Evolutionary conservation across 352 stramenopile species (phyloP).

Genomic region (Aphanomyces euteiches): DNA sequence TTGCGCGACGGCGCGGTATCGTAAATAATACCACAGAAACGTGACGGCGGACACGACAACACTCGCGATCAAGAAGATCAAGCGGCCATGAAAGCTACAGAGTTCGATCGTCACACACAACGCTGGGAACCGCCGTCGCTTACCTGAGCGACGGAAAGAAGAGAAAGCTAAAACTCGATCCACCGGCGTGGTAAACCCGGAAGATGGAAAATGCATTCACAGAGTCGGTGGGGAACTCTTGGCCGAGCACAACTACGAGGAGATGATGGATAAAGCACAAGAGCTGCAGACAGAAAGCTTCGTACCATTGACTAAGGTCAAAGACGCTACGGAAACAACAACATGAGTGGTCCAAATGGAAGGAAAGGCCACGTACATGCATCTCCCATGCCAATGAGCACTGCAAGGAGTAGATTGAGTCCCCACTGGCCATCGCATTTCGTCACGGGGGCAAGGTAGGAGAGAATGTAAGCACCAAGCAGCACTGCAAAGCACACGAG

Average conservation of each 20-base stretch:
- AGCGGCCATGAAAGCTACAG: constrained; percentile 16
- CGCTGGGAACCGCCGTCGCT: not conserved
- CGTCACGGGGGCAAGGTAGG: not conserved
- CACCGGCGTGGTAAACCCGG: constrained; percentile 21
- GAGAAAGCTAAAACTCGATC: constrained; percentile 17
- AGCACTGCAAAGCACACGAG: constrained; percentile 17
- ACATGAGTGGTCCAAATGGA: not conserved
- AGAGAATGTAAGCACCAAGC: constrained; percentile 19
- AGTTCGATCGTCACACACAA: not conserved
- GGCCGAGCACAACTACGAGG: constrained; percentile 17
- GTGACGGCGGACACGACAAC: constrained; percentile 6
- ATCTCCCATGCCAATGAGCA: constrained; percentile 19
- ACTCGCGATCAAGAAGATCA: not conserved
- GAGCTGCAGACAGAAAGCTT: not conserved
- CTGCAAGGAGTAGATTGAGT: not conserved
- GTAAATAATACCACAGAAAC: constrained; percentile 8
- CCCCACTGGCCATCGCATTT: constrained; percentile 20
- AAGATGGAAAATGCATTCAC: constrained; percentile 26
- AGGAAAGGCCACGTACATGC: not conserved
- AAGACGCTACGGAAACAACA: constrained; percentile 16
- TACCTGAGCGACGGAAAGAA: constrained; percentile 7
- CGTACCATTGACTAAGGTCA: constrained; percentile 20
- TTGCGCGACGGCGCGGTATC: not conserved
- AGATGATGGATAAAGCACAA: not conserved
- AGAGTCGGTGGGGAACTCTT: constrained; percentile 15